Evolutionary conservation across 495 filamentous ascomycete species (phyloP).

Genomic region (Cetradonia linearis): DNA sequence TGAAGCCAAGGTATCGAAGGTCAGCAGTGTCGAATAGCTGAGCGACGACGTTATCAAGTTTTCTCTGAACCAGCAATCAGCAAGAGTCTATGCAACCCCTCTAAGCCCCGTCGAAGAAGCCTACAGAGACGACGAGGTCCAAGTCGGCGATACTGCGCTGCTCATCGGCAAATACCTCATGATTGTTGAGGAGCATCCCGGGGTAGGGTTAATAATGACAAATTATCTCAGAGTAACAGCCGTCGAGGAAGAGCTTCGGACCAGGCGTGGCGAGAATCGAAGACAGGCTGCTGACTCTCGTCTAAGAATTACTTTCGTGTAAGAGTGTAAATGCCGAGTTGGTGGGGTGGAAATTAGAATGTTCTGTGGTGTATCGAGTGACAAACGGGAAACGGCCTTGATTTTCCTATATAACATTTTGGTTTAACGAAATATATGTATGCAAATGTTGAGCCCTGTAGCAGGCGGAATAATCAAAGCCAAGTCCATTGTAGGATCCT

Average conservation of each 20-base stretch:
- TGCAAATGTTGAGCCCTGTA: too few species aligned
- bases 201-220: constrained; percentile 13
- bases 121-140: constrained; percentile 16
- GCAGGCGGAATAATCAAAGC: too few species aligned
- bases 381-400: too few species aligned
- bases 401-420: too few species aligned
- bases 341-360: too few species aligned
- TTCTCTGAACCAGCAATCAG: constrained; percentile 16
- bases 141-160: constrained; percentile 17
- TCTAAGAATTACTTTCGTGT: constrained; percentile 1
- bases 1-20: constrained; percentile 22
- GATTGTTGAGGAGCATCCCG: constrained; percentile 7
- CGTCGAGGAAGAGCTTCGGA: constrained; percentile 14
- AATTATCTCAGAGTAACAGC: constrained; percentile 18
- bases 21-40: constrained; percentile 22
- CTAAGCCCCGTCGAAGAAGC: constrained; percentile 22
- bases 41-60: constrained; percentile 24
- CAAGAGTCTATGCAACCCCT: constrained; percentile 24
- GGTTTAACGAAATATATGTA: too few species aligned
- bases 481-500: too few species aligned
- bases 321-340: too few species aligned
- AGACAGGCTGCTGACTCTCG: neutral
- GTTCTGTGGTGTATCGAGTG: too few species aligned
- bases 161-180: constrained; percentile 18
- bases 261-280: constrained; percentile 18